Evolutionary conservation across 2,329 filamentous ascomycete species (phyloP).

Genomic region (Colletotrichum siamense): DNA sequence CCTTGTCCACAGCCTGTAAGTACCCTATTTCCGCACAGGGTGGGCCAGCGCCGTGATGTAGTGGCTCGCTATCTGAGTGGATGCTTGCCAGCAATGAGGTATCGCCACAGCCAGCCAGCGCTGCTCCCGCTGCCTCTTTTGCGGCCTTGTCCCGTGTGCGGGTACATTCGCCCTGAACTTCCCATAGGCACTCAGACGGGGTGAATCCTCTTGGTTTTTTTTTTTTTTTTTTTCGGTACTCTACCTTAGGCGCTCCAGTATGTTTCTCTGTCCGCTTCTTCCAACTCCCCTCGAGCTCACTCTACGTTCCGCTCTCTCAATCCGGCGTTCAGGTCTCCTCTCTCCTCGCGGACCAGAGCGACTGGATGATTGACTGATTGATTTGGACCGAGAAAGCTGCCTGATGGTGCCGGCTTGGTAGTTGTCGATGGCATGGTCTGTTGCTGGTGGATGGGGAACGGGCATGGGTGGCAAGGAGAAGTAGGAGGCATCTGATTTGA

Average conservation of each 20-base stretch:
- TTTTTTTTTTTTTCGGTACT: background rate
- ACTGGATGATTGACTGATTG: background rate
- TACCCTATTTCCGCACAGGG: background rate
- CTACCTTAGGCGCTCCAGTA: background rate
- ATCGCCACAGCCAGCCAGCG: background rate
- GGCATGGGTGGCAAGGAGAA: constrained; percentile 2
- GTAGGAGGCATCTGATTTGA: constrained; percentile 8
- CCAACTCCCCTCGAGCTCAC: background rate
- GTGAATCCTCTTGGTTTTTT: background rate
- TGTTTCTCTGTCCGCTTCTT: background rate
- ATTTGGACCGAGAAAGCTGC: background rate
- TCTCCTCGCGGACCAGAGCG: background rate
- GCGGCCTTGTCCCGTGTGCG: background rate
- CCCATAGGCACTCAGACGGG: background rate
- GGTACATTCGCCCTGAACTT: background rate
- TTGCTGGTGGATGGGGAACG: background rate
- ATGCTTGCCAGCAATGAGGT: background rate
- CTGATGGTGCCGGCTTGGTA: constrained; percentile 40
- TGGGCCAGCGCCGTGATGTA: background rate
- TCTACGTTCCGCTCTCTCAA: background rate
- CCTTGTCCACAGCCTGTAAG: constrained; percentile 2
- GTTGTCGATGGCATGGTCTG: constrained; percentile 34
- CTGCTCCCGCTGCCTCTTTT: background rate
- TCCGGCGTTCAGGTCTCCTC: background rate
- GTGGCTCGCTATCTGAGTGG: background rate